Evolutionary conservation across 495 filamentous ascomycete genomes (phyloP).

Genomic region (Talaromyces adpressus): DNA sequence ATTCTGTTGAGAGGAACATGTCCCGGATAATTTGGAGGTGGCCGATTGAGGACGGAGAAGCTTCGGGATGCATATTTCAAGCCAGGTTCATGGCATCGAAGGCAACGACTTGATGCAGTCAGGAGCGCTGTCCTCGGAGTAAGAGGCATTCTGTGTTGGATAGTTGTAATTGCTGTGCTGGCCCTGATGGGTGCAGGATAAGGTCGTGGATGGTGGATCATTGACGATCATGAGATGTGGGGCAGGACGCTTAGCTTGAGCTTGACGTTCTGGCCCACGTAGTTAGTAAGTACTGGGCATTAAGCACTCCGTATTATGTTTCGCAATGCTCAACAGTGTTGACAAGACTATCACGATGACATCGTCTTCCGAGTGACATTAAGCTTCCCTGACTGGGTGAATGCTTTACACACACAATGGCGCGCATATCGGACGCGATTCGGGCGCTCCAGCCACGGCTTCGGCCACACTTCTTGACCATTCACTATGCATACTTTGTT

Average conservation of each 20-base stretch:
- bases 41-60: slow-evolving; percentile 77
- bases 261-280: background rate
- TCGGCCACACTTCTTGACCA: background rate
- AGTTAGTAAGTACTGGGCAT: background rate
- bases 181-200: background rate
- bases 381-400: background rate
- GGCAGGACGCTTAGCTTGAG: background rate
- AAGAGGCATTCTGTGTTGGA: background rate
- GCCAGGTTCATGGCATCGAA: background rate
- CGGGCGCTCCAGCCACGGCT: background rate
- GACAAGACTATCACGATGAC: background rate
- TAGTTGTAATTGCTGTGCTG: background rate
- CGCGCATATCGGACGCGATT: background rate
- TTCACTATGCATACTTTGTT: background rate
- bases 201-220: background rate
- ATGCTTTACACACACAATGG: background rate
- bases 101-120: background rate
- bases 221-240: background rate
- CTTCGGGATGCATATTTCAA: slow-evolving; percentile 17
- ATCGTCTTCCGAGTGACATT: background rate
- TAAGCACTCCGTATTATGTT: background rate
- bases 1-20: slow-evolving; percentile 81
- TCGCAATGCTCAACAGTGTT: background rate
- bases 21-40: slow-evolving; percentile 67
- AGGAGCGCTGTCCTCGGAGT: background rate